These are phyloP conservation scores for Aspergillus biplanus DNA, from an alignment of 495 filamentous ascomycete species.

Conservation along the genomic window DNA sequence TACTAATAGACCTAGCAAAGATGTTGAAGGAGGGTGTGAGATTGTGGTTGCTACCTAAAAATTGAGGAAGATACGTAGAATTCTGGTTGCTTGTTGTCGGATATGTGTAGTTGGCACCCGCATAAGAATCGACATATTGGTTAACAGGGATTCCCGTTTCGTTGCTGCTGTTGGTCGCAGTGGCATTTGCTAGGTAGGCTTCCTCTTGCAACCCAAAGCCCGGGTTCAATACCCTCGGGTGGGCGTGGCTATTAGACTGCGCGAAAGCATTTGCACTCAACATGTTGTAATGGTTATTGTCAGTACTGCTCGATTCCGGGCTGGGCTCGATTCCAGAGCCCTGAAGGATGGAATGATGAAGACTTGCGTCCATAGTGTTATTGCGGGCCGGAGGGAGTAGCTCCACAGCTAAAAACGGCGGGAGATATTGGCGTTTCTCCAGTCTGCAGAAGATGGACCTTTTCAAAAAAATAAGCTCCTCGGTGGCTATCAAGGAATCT, in stretches of 20 bases:
- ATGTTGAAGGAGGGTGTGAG: neutral
- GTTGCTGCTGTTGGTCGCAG: neutral
- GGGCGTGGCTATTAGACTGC: neutral
- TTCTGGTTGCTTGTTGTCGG: neutral
- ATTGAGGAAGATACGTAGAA: neutral
- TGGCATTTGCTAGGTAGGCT: neutral
- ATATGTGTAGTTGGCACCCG: neutral
- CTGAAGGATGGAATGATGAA: conserved; percentile 8
- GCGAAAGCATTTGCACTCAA: neutral
- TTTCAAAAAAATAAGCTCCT: too few species aligned
- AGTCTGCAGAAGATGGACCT: neutral
- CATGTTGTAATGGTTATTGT: conserved; percentile 1
- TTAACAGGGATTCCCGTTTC: conserved; percentile 6
- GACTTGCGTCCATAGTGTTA: conserved; percentile 10
- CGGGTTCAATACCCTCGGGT: neutral
- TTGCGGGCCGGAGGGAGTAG: neutral
- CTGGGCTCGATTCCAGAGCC: neutral
- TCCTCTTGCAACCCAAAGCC: conserved; percentile 1
- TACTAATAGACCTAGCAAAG: neutral
- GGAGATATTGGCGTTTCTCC: neutral
- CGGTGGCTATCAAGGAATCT: too few species aligned
- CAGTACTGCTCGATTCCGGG: neutral
- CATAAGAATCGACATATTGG: neutral
- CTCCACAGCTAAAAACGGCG: neutral
- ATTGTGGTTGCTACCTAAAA: neutral